phyloP scores from a whole-genome alignment of 1,284 basidiomycete genomes.

The Heterobasidion parviporum region DNA sequence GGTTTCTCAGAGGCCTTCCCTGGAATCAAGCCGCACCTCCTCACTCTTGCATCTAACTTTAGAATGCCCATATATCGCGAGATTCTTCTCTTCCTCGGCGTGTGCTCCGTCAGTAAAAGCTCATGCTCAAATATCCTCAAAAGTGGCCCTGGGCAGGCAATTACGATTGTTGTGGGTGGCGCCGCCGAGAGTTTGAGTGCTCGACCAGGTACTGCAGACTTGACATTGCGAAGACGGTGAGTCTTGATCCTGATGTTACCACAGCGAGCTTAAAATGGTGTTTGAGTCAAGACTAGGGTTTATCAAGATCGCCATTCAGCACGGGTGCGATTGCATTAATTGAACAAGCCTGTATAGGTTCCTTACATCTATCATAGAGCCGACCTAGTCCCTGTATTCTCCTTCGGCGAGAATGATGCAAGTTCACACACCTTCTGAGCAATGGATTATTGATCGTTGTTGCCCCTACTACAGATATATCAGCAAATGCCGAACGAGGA shows the following conservation, averaged over 20 bases:
- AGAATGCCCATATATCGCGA: constrained; percentile 91
- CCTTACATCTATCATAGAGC: constrained; percentile 40
- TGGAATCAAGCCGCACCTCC: constrained; percentile 86
- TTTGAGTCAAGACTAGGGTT: constrained; percentile 64
- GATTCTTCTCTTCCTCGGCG: constrained; percentile 75
- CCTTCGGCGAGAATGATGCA: constrained; percentile 97
- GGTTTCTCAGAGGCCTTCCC: constrained; percentile 91
- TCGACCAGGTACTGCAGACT: constrained; percentile 89
- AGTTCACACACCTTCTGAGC: constrained; percentile 19
- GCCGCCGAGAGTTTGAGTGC: constrained; percentile 93
- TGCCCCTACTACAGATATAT: constrained; percentile 60
- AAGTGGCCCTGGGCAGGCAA: constrained; percentile 63
- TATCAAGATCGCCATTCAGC: constrained; percentile 92
- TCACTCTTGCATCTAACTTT: constrained; percentile 91
- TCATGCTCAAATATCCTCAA: constrained; percentile 88
- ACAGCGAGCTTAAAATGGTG: neutral
- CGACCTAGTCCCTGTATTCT: constrained; percentile 90
- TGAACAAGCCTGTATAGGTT: neutral
- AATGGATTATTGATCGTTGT: neutral
- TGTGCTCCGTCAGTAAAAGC: constrained; percentile 86
- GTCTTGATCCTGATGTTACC: no score
- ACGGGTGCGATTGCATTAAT: constrained; percentile 52
- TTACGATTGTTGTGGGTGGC: constrained; percentile 95
- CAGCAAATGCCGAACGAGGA: constrained; percentile 93
- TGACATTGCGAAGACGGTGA: constrained; percentile 78